These are phyloP conservation scores for Aethionema arabicum DNA, from an alignment of 345 rosid species.

Conservation along the genomic window DNA sequence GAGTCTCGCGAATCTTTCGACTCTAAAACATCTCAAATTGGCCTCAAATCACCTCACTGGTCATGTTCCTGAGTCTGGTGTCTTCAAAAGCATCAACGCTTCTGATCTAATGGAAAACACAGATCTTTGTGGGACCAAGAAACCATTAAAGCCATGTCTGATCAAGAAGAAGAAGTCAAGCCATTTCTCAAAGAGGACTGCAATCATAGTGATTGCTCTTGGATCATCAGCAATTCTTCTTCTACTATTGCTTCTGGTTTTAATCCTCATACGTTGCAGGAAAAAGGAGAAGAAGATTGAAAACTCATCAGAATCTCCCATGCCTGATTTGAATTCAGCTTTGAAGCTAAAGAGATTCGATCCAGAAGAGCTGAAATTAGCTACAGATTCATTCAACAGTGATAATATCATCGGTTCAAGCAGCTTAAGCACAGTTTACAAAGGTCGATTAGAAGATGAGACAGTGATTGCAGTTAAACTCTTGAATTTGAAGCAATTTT, in stretches of 20 bases:
- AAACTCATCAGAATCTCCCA: constrained; percentile 37
- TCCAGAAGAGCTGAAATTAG: constrained; percentile 50
- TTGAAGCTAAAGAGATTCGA: constrained; percentile 60
- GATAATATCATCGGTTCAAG: constrained; percentile 65
- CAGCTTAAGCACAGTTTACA: constrained; percentile 83
- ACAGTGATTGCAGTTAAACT: constrained; percentile 67
- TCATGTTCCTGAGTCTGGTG: constrained; percentile 60
- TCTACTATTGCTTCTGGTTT: constrained; percentile 35
- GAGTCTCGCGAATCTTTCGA: constrained; percentile 50
- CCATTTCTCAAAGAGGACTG: constrained; percentile 45
- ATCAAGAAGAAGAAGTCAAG: constrained; percentile 39
- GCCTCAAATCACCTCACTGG: constrained; percentile 77
- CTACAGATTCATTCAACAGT: constrained; percentile 57
- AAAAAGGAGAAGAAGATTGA: constrained; percentile 30
- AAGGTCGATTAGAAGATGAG: constrained; percentile 63
- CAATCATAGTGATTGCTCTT: constrained; percentile 43
- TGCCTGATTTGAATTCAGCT: constrained; percentile 48
- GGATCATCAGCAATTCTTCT: constrained; percentile 46
- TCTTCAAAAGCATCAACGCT: constrained; percentile 50
- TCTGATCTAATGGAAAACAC: constrained; percentile 60
- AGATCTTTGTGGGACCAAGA: constrained; percentile 64
- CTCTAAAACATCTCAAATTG: constrained; percentile 60
- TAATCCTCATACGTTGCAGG: constrained; percentile 32
- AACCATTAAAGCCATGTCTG: constrained; percentile 47
- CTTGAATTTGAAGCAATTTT: constrained; percentile 65